Evolutionary conservation across 1,139 yeast species (phyloP), one percentile per base, ranked within the genome.

Genomic region (Lodderomyces parapsilosis): DNA sequence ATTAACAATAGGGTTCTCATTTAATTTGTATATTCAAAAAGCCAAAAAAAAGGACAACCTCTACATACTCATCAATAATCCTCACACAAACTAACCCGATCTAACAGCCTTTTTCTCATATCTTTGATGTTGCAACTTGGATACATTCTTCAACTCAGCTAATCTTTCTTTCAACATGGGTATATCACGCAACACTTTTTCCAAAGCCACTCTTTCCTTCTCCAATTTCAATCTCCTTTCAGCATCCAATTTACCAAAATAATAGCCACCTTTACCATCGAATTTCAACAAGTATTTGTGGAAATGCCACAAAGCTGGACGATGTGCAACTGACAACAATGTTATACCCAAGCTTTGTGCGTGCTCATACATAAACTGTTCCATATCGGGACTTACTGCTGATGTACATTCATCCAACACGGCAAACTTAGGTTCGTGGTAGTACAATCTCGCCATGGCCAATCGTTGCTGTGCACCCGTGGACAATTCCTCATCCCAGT

Each of bases 401-500:
- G 96, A 88, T 0, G 98, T 91, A 64, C 97, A 91, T 66, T 91
- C 97, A 65, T 91, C 98, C 51, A 91, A 71, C 23, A 91, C 96
- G 0, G 97, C 97, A 71, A 89, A 91, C 63, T 82, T 85, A 2
- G 98, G 98, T 56, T 77, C 78, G 61, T 91, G 97, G 59, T 90
- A 91, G 59, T 86, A 91, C 62, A 91, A 72, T 55, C 97, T 77
- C 2, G 96, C 96, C 89, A 91, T 86, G 13, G 97, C 97, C 54
- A 91, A 76, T 55, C 96, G 74, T 62, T 91, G 97, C 62, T 91
- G 97, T 18, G 93, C 95, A 33, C 98, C 97, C 51, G 85, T 83
- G 1, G 95, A 85, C 49, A 91, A 71, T 53, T 90, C 90, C 55
- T 89, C 96, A 11, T 85, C 76, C 97, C 98, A 91, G 60, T 87